Base-by-base conservation (phyloP, 169 alveolate species). In the Plasmodium cynomolgi region DNA sequence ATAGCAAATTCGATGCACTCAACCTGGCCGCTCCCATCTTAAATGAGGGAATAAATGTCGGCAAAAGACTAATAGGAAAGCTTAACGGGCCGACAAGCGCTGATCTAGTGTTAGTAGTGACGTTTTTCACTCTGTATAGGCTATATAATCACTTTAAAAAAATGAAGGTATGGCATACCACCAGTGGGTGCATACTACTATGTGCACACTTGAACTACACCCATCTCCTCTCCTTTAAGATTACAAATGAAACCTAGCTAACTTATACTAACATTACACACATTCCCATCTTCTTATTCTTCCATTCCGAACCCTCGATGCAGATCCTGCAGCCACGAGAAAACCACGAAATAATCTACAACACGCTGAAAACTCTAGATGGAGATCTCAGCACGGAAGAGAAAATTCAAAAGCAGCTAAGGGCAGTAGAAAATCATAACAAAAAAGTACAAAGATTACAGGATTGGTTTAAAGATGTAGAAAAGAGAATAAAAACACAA, bases 391-490 rank as follows among this genome's bases (percentile, higher is more conserved):
- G 34, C 56, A 33, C 11, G 15, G 73, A 80, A 23, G 39, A 37
- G 11, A 37, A 23, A 31, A 41, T 80, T 37, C 41, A 80, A 29
- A 80, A 41, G 17, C 84, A 80, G 11, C 33, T 80, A 80, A 20
- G 17, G 6, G 29, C 37, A 29, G 29, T 80, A 44, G 84, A 80
- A 80, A 80, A 80, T n/a, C 84, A 80, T 41, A 80, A 80, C 29
- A 80, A 7, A n/a, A 80, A 41, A 80, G 74, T 80, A 31, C 2
- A 80, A 37, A 23, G 31, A 44, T 23, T 41, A 80, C 58, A 80
- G 58, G 17, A 80, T 2, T 80, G 84, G 84, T 80, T 80, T 37
- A 80, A 80, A 80, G 84, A 80, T 80, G 50, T 80, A 41, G 84
- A 80, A 41, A 80, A 31, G 56, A 41, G 84, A 44, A 34, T 80